A percentile compares a stretch with the other conserved stretches of the same genome.
Evolutionary conservation across 208 protist species (phyloP).

Genomic region (Trypanosomatidae sp.): DNA sequence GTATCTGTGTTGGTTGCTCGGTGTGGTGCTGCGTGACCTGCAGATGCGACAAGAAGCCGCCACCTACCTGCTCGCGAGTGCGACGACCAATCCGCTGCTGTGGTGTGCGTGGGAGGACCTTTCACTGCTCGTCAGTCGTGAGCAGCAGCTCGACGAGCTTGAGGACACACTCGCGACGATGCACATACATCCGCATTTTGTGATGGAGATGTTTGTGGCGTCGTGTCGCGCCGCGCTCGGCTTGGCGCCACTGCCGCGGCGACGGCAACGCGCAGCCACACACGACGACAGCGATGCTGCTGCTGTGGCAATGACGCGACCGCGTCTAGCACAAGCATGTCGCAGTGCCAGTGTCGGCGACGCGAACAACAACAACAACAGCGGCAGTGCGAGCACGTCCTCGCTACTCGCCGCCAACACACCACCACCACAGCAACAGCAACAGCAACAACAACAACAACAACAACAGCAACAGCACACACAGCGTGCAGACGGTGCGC

Average conservation of each 20-base stretch:
- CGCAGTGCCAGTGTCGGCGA: too few relatives aligned
- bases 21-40: conserved; percentile 66
- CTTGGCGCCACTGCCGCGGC: conserved; percentile 26
- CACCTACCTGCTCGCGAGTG: conserved; percentile 37
- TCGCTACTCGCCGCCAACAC: too few relatives aligned
- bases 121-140: conserved; percentile 33
- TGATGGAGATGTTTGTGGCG: conserved; percentile 58
- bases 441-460: too few relatives aligned
- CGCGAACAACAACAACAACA: too few relatives aligned
- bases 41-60: conserved; percentile 63
- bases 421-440: not conserved
- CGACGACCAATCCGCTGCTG: conserved; percentile 52
- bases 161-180: conserved; percentile 12
- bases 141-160: conserved; percentile 61
- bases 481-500: not conserved
- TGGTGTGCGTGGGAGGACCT: conserved; percentile 80
- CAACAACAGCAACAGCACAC: too few relatives aligned
- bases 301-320: too few relatives aligned
- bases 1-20: conserved; percentile 76
- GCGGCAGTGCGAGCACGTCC: not conserved
- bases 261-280: too few relatives aligned
- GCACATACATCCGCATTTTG: conserved; percentile 29
- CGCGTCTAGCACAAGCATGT: too few relatives aligned
- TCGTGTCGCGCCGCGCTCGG: conserved; percentile 41
- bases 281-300: too few relatives aligned